Percentiles rank a stretch among this genome's conserved stretches.
Evolutionary conservation across 306 rosid species (phyloP).

Genomic region (Herpetospermum pedunculosum): DNA sequence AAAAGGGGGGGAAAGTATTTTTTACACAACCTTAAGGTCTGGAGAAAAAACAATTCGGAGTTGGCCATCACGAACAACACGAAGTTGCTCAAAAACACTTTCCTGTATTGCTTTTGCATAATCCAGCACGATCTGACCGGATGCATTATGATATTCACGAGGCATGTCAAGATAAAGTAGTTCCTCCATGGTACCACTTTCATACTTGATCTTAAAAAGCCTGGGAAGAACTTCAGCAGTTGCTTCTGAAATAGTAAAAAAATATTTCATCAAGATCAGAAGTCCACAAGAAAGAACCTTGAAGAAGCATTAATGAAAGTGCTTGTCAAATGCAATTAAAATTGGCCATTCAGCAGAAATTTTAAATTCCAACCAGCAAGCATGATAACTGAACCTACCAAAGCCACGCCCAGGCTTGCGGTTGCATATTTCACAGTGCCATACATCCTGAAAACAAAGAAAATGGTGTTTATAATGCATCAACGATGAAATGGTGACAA

Average conservation of each 20-base stretch:
- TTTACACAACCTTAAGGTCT: constrained; percentile 93
- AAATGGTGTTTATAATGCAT: too few relatives aligned
- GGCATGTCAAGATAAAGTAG: constrained; percentile 98
- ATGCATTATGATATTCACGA: constrained; percentile 77
- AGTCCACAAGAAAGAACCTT: constrained; percentile 9
- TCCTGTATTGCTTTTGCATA: constrained; percentile 95
- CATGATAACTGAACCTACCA: constrained; percentile 27
- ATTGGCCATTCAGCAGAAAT: too few relatives aligned
- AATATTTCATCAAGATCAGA: constrained; percentile 13
- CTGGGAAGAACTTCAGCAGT: constrained; percentile 93
- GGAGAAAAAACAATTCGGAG: constrained; percentile 91
- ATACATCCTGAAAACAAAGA: constrained; percentile 90
- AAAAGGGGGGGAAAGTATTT: too few relatives aligned
- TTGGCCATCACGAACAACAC: constrained; percentile 98
- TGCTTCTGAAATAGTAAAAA: constrained; percentile 53
- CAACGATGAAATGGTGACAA: not conserved
- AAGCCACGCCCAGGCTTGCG: constrained; percentile 97
- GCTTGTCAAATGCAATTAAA: not conserved
- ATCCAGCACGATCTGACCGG: constrained; percentile 93
- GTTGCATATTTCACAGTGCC: constrained; percentile 97
- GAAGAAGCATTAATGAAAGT: too few relatives aligned
- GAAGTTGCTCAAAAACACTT: constrained; percentile 96
- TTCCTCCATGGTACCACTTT: constrained; percentile 95
- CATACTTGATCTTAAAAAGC: constrained; percentile 89
- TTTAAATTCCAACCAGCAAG: not conserved